phyloP scores from a whole-genome alignment of 805 yeast genomes.

The Deakozyma indianensis region DNA sequence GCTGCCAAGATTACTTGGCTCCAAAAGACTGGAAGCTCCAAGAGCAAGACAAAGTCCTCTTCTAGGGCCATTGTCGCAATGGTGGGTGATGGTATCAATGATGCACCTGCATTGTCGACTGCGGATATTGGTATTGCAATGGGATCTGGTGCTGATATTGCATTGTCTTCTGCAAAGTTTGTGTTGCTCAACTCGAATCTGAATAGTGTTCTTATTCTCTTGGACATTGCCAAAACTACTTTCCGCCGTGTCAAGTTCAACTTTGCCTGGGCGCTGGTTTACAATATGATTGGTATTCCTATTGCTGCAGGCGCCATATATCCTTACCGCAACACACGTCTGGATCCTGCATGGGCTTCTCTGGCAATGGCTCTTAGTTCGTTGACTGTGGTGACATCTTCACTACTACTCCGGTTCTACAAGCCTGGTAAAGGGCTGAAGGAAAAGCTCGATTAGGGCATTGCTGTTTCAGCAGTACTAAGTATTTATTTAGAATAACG shows the following conservation, averaged over 20 bases:
- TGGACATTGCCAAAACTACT: slow-evolving; percentile 57
- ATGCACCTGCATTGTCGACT: slow-evolving; percentile 62
- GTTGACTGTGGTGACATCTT: slow-evolving; percentile 72
- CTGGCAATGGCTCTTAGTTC: slow-evolving; percentile 90
- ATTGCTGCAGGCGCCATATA: slow-evolving; percentile 86
- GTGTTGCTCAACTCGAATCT: slow-evolving; percentile 41
- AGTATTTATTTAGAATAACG: not conserved
- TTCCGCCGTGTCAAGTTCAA: slow-evolving; percentile 65
- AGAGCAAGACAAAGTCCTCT: slow-evolving; percentile 7
- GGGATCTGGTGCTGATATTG: slow-evolving; percentile 64
- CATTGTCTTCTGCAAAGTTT: slow-evolving; percentile 61
- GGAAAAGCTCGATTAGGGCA: not conserved
- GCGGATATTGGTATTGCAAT: slow-evolving; percentile 71
- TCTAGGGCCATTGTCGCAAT: slow-evolving; percentile 40
- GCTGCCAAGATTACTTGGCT: slow-evolving; percentile 44
- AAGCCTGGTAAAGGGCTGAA: slow-evolving; percentile 9
- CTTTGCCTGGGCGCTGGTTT: slow-evolving; percentile 75
- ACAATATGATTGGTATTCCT: slow-evolving; percentile 77
- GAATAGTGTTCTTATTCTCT: slow-evolving; percentile 36
- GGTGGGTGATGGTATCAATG: slow-evolving; percentile 79
- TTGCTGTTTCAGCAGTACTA: too few relatives aligned
- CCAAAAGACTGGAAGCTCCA: slow-evolving; percentile 27
- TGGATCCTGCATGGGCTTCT: slow-evolving; percentile 84
- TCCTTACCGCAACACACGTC: slow-evolving; percentile 53
- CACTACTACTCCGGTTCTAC: slow-evolving; percentile 51